These are phyloP conservation scores for Kodamaea anthophila DNA, from an alignment of 1,139 yeast genomes.

Conservation along the genomic window DNA sequence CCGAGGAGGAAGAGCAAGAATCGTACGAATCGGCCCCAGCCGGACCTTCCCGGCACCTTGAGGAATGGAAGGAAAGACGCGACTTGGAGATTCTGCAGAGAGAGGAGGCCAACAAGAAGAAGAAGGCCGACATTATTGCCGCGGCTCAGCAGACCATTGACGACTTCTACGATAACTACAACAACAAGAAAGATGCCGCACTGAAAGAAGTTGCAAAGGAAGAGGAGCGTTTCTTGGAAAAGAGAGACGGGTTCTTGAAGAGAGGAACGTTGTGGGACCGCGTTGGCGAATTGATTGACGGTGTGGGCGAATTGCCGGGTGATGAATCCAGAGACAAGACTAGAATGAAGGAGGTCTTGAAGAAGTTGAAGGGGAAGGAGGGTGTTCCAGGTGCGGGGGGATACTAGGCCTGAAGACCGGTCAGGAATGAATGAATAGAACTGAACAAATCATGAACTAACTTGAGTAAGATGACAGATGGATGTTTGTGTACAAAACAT, in stretches of 20 bases:
- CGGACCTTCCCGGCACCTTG: slow-evolving; percentile 40
- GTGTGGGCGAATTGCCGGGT: slow-evolving; percentile 31
- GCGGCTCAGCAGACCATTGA: slow-evolving; percentile 87
- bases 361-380: slow-evolving; percentile 24
- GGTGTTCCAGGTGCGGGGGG: slow-evolving; percentile 28
- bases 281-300: slow-evolving; percentile 44
- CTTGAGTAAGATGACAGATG: no score
- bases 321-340: slow-evolving; percentile 20
- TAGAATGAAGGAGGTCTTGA: slow-evolving; percentile 20
- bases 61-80: slow-evolving; percentile 82
- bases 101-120: slow-evolving; percentile 65
- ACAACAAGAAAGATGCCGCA: slow-evolving; percentile 72
- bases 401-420: no score
- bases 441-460: no score
- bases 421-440: no score
- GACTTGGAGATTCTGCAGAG: slow-evolving; percentile 76
- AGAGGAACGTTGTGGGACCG: slow-evolving; percentile 89
- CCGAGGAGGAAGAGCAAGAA: slow-evolving; percentile 25
- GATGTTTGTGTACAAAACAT: no score
- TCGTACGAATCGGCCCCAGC: slow-evolving; percentile 30
- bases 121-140: slow-evolving; percentile 60
- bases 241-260: slow-evolving; percentile 74
- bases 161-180: slow-evolving; percentile 91
- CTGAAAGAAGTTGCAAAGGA: slow-evolving; percentile 58
- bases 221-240: slow-evolving; percentile 66